These are phyloP conservation scores for Sphagnum magellanicum DNA, from an alignment of 228 moss, liverwort and hornwort species.

Conservation along the genomic window DNA sequence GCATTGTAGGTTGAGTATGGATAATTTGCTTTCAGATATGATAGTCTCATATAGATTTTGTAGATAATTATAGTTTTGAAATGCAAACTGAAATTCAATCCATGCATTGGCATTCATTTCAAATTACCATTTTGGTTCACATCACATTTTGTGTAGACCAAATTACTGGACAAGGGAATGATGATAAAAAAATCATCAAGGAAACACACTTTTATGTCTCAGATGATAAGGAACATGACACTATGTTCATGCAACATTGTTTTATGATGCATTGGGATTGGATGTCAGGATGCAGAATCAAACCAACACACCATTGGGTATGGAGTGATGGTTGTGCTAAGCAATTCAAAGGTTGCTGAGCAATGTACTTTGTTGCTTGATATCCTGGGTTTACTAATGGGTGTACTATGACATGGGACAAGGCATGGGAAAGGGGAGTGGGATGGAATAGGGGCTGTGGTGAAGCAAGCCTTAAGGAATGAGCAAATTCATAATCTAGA, in stretches of 20 bases:
- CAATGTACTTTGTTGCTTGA: neutral
- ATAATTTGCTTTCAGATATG: too few species aligned
- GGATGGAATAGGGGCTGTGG: neutral
- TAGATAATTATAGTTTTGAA: too few species aligned
- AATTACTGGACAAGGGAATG: neutral
- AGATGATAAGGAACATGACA: neutral
- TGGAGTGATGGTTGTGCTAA: conserved; percentile 2
- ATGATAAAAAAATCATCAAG: neutral
- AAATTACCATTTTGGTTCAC: too few species aligned
- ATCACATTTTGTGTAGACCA: too few species aligned
- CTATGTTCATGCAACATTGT: neutral
- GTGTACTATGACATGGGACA: conserved; percentile 1
- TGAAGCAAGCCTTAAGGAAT: neutral
- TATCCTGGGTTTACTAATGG: conserved; percentile 1
- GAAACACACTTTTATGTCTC: neutral
- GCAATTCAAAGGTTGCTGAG: neutral
- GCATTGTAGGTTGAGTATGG: too few species aligned
- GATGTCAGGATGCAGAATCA: neutral
- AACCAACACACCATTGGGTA: conserved; percentile 2
- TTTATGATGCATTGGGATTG: neutral
- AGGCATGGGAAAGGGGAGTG: conserved; percentile 5
- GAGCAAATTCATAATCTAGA: conserved; percentile 1
- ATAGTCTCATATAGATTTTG: too few species aligned
- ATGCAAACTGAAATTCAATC: too few species aligned
- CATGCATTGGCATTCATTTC: too few species aligned